These are phyloP conservation scores for Leishmania arabica DNA, from an alignment of 208 protist species.

Conservation along the genomic window DNA sequence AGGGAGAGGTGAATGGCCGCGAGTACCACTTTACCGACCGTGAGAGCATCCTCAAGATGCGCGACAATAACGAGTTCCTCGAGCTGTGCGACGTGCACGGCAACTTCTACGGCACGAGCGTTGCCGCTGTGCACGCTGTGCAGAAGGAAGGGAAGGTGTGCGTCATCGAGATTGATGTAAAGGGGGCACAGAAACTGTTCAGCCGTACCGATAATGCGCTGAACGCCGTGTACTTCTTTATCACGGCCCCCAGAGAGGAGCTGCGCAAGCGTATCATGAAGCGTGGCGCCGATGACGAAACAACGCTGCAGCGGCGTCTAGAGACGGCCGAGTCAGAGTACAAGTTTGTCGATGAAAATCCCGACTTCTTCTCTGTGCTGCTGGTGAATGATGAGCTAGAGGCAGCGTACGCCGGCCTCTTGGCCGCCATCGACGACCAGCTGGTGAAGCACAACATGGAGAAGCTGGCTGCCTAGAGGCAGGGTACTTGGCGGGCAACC, in stretches of 20 bases:
- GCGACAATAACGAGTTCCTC: conserved; percentile 82
- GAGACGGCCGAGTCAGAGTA: conserved; percentile 77
- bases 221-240: conserved; percentile 74
- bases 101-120: conserved; percentile 96
- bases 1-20: conserved; percentile 86
- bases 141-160: conserved; percentile 70
- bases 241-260: conserved; percentile 79
- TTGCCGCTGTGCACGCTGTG: conserved; percentile 79
- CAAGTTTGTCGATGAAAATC: conserved; percentile 66
- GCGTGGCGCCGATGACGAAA: conserved; percentile 80
- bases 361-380: conserved; percentile 69
- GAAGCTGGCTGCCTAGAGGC: conserved; percentile 25
- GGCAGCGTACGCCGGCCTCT: conserved; percentile 55
- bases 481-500: background rate
- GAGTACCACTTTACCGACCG: conserved; percentile 92
- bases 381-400: conserved; percentile 85
- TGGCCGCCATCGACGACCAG: conserved; percentile 51
- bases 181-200: conserved; percentile 80
- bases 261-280: conserved; percentile 76
- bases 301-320: conserved; percentile 71
- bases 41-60: conserved; percentile 71
- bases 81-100: conserved; percentile 94
- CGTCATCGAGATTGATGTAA: conserved; percentile 93
- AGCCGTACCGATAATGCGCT: conserved; percentile 37
- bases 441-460: conserved; percentile 65